Evolutionary conservation across 2,329 filamentous ascomycete genomes (phyloP).

Genomic region (Niveomyces coronatus): DNA sequence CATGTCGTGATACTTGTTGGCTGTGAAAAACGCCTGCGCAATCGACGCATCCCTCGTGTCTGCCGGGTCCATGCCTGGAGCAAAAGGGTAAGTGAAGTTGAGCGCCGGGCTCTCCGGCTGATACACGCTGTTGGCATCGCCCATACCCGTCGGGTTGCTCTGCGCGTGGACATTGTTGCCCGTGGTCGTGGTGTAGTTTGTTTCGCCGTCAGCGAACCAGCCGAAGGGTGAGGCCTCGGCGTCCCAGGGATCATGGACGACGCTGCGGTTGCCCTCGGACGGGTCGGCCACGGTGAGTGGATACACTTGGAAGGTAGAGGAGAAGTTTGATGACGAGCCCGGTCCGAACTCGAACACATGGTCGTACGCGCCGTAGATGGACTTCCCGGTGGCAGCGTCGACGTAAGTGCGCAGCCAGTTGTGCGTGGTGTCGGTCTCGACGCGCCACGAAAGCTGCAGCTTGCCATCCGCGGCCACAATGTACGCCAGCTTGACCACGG

Average conservation of each 20-base stretch:
- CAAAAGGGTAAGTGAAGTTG: slow-evolving; percentile 38
- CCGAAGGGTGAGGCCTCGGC: slow-evolving; percentile 36
- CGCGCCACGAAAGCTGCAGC: slow-evolving; percentile 43
- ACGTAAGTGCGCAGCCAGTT: slow-evolving; percentile 53
- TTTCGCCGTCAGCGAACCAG: slow-evolving; percentile 39
- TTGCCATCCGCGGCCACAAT: slow-evolving; percentile 35
- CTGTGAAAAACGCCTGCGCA: slow-evolving; percentile 51
- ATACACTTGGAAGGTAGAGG: slow-evolving; percentile 43
- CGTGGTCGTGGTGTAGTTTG: slow-evolving; percentile 39
- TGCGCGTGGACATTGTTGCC: slow-evolving; percentile 52
- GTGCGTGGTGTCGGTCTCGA: slow-evolving; percentile 45
- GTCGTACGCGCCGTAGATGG: slow-evolving; percentile 44
- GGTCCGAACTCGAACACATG: slow-evolving; percentile 42
- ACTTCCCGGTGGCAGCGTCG: slow-evolving; percentile 34
- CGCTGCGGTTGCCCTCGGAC: slow-evolving; percentile 32
- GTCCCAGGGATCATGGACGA: slow-evolving; percentile 40
- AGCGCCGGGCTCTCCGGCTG: slow-evolving; percentile 33
- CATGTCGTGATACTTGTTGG: slow-evolving; percentile 49
- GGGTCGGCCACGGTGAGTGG: slow-evolving; percentile 47
- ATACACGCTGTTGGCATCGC: slow-evolving; percentile 26
- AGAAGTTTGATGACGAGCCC: too few relatives aligned
- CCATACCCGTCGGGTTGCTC: slow-evolving; percentile 30
- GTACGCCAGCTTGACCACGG: slow-evolving; percentile 46
- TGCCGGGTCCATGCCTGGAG: slow-evolving; percentile 22
- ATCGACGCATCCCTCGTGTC: slow-evolving; percentile 43